These are phyloP conservation scores for Scedosporium apiospermum DNA, from an alignment of 2,329 filamentous ascomycete species.

Conservation along the genomic window DNA sequence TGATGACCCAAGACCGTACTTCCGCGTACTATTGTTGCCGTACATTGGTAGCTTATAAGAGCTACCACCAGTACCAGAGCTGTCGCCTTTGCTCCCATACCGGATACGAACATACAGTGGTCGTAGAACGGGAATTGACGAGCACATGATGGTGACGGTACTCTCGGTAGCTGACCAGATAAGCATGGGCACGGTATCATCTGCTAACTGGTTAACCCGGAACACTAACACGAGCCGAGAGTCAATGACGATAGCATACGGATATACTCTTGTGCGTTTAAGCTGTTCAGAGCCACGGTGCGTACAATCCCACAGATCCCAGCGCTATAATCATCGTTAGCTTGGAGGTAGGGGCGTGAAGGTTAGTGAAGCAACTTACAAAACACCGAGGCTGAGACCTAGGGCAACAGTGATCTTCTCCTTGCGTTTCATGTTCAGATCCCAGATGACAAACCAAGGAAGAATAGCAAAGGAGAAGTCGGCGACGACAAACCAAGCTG, in stretches of 20 bases:
- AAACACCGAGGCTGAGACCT: constrained; percentile 31
- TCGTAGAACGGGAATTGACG: constrained; percentile 11
- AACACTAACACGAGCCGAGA: neutral
- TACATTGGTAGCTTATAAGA: neutral
- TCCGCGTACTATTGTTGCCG: neutral
- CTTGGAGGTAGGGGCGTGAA: neutral
- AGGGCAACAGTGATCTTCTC: constrained; percentile 33
- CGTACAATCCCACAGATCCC: constrained; percentile 20
- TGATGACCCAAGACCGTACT: neutral
- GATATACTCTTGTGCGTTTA: constrained; percentile 15
- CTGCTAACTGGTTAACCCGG: neutral
- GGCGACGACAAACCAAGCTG: neutral
- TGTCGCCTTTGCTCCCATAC: neutral
- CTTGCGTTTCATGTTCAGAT: constrained; percentile 31
- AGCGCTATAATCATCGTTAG: constrained; percentile 12
- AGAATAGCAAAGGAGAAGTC: constrained; percentile 30
- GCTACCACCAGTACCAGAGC: neutral
- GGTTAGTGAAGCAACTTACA: constrained; percentile 18
- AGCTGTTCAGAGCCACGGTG: constrained; percentile 17
- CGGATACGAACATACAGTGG: neutral
- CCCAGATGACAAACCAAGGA: constrained; percentile 35
- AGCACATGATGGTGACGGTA: constrained; percentile 11
- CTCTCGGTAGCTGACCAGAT: constrained; percentile 14
- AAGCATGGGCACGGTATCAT: constrained; percentile 12
- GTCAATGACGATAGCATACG: constrained; percentile 6